A percentile compares a stretch with the other conserved stretches of the same genome.
These are phyloP conservation scores for Chytriomyces sp. DNA, from an alignment of 192 early-diverging fungal genomes.

Conservation along the genomic window DNA sequence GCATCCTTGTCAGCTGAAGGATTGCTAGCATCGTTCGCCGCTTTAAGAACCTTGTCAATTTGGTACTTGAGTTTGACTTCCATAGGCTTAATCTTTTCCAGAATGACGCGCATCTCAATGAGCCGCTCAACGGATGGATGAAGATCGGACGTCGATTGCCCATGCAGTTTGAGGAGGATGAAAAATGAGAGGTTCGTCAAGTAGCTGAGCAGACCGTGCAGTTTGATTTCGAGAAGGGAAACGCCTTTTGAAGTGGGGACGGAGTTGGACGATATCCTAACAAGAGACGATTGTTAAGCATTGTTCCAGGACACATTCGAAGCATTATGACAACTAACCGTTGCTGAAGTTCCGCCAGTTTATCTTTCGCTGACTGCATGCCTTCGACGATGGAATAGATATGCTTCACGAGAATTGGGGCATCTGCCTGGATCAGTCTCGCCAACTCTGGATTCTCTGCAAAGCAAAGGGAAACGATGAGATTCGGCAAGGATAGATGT, in stretches of 20 bases:
- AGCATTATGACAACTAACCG: neutral
- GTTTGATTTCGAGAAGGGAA: constrained; percentile 88
- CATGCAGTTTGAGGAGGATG: constrained; percentile 79
- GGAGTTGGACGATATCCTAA: constrained; percentile 58
- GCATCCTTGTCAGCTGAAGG: constrained; percentile 6
- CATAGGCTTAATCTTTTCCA: constrained; percentile 93
- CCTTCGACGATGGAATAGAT: neutral
- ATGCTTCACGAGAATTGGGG: constrained; percentile 7
- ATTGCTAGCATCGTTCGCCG: constrained; percentile 41
- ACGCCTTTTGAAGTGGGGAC: constrained; percentile 78
- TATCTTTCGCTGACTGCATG: constrained; percentile 11
- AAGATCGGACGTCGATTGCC: constrained; percentile 59
- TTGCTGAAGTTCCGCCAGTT: constrained; percentile 5
- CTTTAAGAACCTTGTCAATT: constrained; percentile 89
- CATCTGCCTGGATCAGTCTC: neutral
- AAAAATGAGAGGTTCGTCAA: constrained; percentile 78
- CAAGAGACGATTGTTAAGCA: neutral
- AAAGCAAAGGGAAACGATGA: neutral
- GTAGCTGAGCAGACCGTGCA: constrained; percentile 86
- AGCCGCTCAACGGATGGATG: constrained; percentile 71
- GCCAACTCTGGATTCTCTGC: neutral
- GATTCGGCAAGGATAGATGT: neutral
- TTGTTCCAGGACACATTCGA: neutral
- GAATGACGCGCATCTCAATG: constrained; percentile 79
- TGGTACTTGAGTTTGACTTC: constrained; percentile 96